Base-by-base conservation (phyloP, 2,329 filamentous ascomycete species). In the Colletotrichum ledebouriae region DNA sequence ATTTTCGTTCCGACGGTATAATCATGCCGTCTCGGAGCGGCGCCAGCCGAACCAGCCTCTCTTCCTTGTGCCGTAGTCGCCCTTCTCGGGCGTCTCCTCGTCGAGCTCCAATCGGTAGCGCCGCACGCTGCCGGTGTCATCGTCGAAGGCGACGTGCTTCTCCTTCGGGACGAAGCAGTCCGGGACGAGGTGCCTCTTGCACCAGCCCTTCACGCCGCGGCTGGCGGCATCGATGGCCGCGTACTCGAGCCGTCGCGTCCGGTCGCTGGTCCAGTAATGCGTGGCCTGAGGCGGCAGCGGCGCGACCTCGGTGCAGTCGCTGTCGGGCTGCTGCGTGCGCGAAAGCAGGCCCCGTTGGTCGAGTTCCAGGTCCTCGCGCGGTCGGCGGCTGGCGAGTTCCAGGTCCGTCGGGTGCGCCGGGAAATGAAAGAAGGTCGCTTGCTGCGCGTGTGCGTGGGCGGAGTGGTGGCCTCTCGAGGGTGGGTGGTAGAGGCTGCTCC, bases 251-350 rank as follows among this genome's bases (percentile, higher is more conserved):
- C 87, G 82, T 3, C 89, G 83, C 0, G 88, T 90, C 60, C 82
- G 82, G 74, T 90, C 87, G 73, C 87, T 90, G 1, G 88, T 90
- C 89, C 89, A 91, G 78, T 90, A 91, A 74, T 90, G 87, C 1
- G 86, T 87, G 3, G 89, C 90, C 4, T 86, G 86, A 12, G 86
- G 88, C 2, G 82, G 80, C 3, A 81, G 77, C 39, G 80, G 79
- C 2, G 77, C 65, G 1, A 74, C 46, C 10, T 59, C 65, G 71
- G 20, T 69, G 71, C 22, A 71, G 60, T 46, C 71, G 63, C 70
- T 29, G 70, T 73, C 72, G 71, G 69, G 50, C 9, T 37, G 46
- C 37, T 37, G 20, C 11, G 59, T 34, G 33, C 74, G 34, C 4
- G 55, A 56, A 2, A 47, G 41, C 13, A 57, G 37, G 13, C 49